These are phyloP conservation scores for Forsythia viridissima DNA, from an alignment of 257 asterid genomes.

Conservation along the genomic window DNA sequence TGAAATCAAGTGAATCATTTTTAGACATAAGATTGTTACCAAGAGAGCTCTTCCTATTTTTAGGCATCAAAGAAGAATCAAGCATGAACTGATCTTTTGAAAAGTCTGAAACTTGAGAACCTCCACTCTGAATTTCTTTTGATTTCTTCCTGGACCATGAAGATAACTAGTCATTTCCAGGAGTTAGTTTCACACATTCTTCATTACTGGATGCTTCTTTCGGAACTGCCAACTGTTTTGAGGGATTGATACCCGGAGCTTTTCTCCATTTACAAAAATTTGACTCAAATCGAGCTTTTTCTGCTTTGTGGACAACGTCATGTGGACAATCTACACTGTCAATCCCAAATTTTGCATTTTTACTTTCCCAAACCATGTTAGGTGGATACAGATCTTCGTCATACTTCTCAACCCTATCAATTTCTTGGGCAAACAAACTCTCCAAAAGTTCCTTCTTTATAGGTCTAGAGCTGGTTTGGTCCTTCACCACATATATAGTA, in stretches of 20 bases:
- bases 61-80: conserved; percentile 48
- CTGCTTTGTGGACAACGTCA: conserved; percentile 41
- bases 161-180: conserved; percentile 44
- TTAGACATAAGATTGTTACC: conserved; percentile 35
- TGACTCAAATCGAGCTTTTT: conserved; percentile 39
- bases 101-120: conserved; percentile 35
- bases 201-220: conserved; percentile 43
- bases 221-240: conserved; percentile 40
- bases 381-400: conserved; percentile 42
- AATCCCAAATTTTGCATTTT: conserved; percentile 41
- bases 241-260: conserved; percentile 32
- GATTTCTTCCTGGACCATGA: conserved; percentile 52
- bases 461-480: conserved; percentile 32
- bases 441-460: conserved; percentile 48
- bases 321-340: conserved; percentile 35
- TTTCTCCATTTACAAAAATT: conserved; percentile 42
- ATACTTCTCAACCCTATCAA: conserved; percentile 46
- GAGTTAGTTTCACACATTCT: conserved; percentile 45
- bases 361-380: conserved; percentile 39
- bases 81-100: conserved; percentile 41
- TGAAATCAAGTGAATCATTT: conserved; percentile 48
- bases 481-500: conserved; percentile 31
- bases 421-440: conserved; percentile 40
- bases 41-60: conserved; percentile 49
- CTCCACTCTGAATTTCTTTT: conserved; percentile 41